Conservation (phyloP, 164 flowering plant genomes). For the Kalanchoe fedtschenkoi region DNA sequence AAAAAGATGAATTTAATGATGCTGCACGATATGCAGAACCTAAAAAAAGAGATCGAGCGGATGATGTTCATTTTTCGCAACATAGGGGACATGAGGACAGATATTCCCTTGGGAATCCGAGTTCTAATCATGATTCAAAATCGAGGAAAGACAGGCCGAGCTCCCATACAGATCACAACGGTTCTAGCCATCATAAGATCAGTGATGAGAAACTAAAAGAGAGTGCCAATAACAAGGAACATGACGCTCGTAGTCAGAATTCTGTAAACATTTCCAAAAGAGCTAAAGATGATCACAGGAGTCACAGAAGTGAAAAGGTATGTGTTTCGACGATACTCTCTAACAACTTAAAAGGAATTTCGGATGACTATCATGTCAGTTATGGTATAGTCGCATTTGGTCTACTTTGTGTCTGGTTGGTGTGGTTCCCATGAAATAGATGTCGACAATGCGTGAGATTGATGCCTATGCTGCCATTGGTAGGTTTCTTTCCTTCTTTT, state of each 20-base stretch:
- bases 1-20: slow-evolving; percentile 49
- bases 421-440: too few species aligned
- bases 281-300: slow-evolving; percentile 45
- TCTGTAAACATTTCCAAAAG: slow-evolving; percentile 28
- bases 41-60: slow-evolving; percentile 53
- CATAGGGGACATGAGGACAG: slow-evolving; percentile 63
- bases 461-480: background rate
- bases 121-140: slow-evolving; percentile 44
- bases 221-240: slow-evolving; percentile 41
- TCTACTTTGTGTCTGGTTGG: too few species aligned
- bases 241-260: slow-evolving; percentile 32
- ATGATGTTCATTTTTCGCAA: slow-evolving; percentile 39
- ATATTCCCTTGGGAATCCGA: slow-evolving; percentile 38
- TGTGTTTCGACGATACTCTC: slow-evolving; percentile 14
- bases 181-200: slow-evolving; percentile 37
- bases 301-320: slow-evolving; percentile 54
- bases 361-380: background rate
- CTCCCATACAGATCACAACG: slow-evolving; percentile 34
- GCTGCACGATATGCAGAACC: slow-evolving; percentile 39
- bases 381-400: background rate
- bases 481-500: background rate
- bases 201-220: slow-evolving; percentile 51
- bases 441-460: background rate
- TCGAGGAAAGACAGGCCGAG: slow-evolving; percentile 56
- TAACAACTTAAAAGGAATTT: background rate